Conservation (phyloP, 805 yeast species). For the Lipomyces spencermartinsiae region DNA sequence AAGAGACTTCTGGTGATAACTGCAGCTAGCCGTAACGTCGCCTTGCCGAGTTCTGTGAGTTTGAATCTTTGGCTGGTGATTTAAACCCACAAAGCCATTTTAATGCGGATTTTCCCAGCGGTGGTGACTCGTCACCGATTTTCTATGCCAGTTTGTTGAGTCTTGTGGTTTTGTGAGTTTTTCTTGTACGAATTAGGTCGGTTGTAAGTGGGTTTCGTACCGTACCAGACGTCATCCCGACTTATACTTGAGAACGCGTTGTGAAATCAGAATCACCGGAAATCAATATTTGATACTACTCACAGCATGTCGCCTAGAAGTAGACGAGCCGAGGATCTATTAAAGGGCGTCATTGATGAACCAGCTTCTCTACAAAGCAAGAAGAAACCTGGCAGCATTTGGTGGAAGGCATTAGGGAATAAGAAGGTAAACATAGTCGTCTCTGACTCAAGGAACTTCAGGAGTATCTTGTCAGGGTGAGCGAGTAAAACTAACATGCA, state of each 20-base stretch:
- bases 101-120: too few species aligned
- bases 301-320: not conserved
- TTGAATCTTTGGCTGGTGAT: too few species aligned
- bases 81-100: too few species aligned
- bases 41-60: too few species aligned
- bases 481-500: not conserved
- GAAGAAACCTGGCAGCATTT: constrained; percentile 9
- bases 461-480: not conserved
- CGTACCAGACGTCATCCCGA: not conserved
- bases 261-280: not conserved
- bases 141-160: too few species aligned
- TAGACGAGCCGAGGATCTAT: constrained; percentile 14
- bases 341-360: constrained; percentile 15
- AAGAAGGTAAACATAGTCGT: constrained; percentile 9
- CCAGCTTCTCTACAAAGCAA: not conserved
- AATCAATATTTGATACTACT: not conserved
- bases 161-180: too few species aligned
- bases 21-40: too few species aligned
- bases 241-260: too few species aligned
- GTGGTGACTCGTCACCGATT: too few species aligned
- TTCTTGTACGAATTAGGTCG: too few species aligned
- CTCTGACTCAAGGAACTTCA: not conserved
- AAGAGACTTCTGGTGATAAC: too few species aligned
- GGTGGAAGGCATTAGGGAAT: constrained; percentile 22
- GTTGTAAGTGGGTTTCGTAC: too few species aligned